Evolutionary conservation across 1,284 basidiomycete species (phyloP).

Genomic region (Heterobasidion parviporum): DNA sequence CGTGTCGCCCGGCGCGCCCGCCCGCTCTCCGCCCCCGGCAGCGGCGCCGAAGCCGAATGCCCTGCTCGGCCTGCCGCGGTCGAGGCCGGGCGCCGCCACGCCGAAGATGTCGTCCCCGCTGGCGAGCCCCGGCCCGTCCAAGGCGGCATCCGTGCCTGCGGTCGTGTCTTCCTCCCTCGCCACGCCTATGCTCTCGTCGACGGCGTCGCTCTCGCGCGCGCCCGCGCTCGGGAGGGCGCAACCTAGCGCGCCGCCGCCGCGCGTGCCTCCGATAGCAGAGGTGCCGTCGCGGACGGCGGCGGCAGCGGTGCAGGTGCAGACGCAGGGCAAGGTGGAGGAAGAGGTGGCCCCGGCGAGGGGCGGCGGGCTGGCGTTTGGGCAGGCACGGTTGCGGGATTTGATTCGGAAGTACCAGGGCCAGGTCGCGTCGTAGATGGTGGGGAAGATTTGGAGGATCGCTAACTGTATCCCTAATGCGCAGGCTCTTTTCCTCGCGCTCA

Average conservation of each 20-base stretch:
- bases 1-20: no score
- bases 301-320: neutral
- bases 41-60: constrained; percentile 4
- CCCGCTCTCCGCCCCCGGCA: neutral
- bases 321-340: neutral
- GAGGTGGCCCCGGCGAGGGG: neutral
- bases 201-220: constrained; percentile 57
- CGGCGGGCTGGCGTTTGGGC: constrained; percentile 54
- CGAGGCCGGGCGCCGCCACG: neutral
- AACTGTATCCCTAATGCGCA: neutral
- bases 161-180: constrained; percentile 62
- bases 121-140: constrained; percentile 18
- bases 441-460: neutral
- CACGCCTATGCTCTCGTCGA: constrained; percentile 60
- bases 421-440: neutral
- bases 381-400: constrained; percentile 64
- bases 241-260: neutral
- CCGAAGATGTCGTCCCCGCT: neutral
- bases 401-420: constrained; percentile 70
- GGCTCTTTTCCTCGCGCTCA: no score
- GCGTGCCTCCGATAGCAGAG: neutral
- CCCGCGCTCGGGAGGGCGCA: constrained; percentile 8
- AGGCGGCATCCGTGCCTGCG: constrained; percentile 55
- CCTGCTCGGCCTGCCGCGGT: neutral
- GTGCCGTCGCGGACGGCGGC: neutral